Base-by-base conservation (phyloP, 139 green algal genomes). In the Chlamydomonas sphaeroides region DNA sequence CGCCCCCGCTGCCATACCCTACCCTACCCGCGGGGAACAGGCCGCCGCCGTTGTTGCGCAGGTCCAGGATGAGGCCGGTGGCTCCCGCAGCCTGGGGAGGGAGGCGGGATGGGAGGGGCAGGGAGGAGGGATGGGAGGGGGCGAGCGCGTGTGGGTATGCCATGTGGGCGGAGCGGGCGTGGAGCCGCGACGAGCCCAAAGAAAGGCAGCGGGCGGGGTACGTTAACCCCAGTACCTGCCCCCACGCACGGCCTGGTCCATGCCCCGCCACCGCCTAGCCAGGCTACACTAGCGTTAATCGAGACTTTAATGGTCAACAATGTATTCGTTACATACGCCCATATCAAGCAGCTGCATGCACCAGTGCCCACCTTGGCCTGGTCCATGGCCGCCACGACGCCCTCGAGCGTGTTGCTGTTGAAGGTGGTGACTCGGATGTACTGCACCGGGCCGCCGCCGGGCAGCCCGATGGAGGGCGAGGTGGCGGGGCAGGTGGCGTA, bases 11-110 rank as follows among this genome's bases (percentile, higher is more conserved):
- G n/a, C n/a, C n/a, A n/a, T n/a, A n/a, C n/a, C n/a, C n/a, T n/a
- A n/a, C n/a, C n/a, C n/a, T n/a, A 77, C 94, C 97, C 45, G 95
- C 93, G 2, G 97, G 94, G 91, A 99, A 99, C 30, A 96, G 78
- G 17, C 97, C 97, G 18, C 97, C 97, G 5, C 91, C 93, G 86
- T 99, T 99, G 89, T 98, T 98, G 20, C 97, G 88, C 8, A 99
- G 79, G 85, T 99, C 97, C 56, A 99, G 79, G 36, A 99, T 91
- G 45, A 95, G 89, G 20, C 79, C 74, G 26, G 89, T 71, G 25
- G 85, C 91, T 6, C 88, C 90, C 30, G 87, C 56, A 35, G 84
- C 78, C 73, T 90, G 65, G 1, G 26, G 26, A 53, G 45, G 45
- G 45, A 10, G 45, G 45, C 11, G n/a, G n/a, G n/a, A n/a, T n/a